Conservation (phyloP, 345 rosid genomes). For the Abelmoschus esculentus region DNA sequence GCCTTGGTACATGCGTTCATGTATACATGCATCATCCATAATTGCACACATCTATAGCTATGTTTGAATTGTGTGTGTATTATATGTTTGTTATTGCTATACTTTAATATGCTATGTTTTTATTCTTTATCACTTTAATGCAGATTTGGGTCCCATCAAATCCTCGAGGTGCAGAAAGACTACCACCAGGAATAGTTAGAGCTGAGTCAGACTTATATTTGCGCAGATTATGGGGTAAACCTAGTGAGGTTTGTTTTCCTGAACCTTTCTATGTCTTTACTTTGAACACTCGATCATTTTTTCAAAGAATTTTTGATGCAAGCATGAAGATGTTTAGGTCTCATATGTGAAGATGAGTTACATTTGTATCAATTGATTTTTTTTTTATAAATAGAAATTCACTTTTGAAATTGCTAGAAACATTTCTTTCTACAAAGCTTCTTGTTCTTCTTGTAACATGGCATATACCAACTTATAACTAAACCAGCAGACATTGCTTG, state of each 20-base stretch:
- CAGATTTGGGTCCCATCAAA: slow-evolving; percentile 97
- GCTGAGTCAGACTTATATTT: slow-evolving; percentile 79
- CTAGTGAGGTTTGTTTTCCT: slow-evolving; percentile 58
- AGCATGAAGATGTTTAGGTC: neutral
- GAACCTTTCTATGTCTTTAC: neutral
- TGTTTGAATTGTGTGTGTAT: neutral
- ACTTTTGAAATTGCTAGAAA: slow-evolving; percentile 2
- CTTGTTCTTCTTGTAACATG: neutral
- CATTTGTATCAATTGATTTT: neutral
- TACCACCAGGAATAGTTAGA: slow-evolving; percentile 76
- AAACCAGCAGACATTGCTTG: neutral
- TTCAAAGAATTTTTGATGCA: neutral
- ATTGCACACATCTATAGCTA: neutral
- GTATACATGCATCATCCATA: neutral
- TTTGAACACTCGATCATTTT: neutral
- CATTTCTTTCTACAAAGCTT: neutral
- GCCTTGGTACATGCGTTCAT: neutral
- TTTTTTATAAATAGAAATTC: neutral
- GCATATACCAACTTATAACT: neutral
- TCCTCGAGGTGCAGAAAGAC: slow-evolving; percentile 91
- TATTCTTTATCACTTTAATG: slow-evolving; percentile 13
- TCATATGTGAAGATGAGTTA: neutral
- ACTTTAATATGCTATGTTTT: slow-evolving; percentile 5
- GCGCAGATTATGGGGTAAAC: slow-evolving; percentile 90
- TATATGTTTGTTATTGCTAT: neutral